Evolutionary conservation across 1,284 basidiomycete genomes (phyloP).

Genomic region (Exobasidium rhododendri): DNA sequence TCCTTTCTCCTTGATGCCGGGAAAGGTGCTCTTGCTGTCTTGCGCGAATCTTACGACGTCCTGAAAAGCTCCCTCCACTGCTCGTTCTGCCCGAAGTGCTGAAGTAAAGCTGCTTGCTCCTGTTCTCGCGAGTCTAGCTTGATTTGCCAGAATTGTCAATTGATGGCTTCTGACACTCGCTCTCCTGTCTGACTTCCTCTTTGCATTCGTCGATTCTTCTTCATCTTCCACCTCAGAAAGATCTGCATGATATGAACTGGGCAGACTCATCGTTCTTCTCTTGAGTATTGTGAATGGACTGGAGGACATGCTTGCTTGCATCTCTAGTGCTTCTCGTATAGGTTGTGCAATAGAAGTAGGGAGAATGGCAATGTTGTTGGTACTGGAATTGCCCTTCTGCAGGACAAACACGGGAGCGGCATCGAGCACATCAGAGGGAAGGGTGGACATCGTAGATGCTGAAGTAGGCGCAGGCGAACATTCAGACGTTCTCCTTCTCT

Average conservation of each 20-base stretch:
- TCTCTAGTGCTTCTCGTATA: neutral
- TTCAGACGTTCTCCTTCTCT: neutral
- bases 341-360: neutral
- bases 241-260: neutral
- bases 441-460: no score
- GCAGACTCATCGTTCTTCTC: neutral
- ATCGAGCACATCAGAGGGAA: no score
- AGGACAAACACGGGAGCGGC: neutral
- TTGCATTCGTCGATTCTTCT: neutral
- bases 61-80: constrained; percentile 2
- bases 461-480: neutral
- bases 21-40: neutral
- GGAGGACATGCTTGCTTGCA: neutral
- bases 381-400: neutral
- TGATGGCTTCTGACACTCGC: neutral
- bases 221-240: neutral
- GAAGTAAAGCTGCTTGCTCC: constrained; percentile 1
- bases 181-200: neutral
- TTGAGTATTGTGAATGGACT: neutral
- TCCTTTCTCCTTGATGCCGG: neutral
- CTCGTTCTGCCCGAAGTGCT: constrained; percentile 1
- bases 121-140: constrained; percentile 1
- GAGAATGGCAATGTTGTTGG: neutral
- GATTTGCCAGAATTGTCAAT: neutral
- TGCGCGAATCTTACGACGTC: neutral